A percentile compares a stretch with the other conserved stretches of the same genome.
Evolutionary conservation across 179 eudicot genomes (phyloP).

Genomic region (Amaranthus tricolor): DNA sequence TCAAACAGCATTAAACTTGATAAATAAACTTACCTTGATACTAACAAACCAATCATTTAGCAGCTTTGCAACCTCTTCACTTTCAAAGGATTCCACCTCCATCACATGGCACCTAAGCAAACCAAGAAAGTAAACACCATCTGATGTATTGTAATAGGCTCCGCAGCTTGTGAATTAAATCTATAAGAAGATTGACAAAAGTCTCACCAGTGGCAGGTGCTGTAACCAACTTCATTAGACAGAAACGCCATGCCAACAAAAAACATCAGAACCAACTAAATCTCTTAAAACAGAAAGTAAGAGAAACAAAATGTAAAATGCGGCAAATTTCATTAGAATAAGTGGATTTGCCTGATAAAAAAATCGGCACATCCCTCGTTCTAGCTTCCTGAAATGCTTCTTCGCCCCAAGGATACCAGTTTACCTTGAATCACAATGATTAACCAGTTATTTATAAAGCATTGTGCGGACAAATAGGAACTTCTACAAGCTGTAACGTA

Average conservation of each 20-base stretch:
- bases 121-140: background rate
- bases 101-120: conserved; percentile 93
- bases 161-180: background rate
- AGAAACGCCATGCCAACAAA: conserved; percentile 27
- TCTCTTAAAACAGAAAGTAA: conserved; percentile 14
- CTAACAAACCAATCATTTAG: conserved; percentile 96
- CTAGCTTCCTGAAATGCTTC: conserved; percentile 94
- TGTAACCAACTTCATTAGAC: conserved; percentile 76
- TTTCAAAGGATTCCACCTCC: conserved; percentile 98
- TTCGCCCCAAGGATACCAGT: conserved; percentile 99
- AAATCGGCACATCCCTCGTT: conserved; percentile 81
- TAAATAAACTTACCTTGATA: conserved; percentile 57
- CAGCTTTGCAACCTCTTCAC: conserved; percentile 80
- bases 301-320: background rate
- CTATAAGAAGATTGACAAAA: conserved; percentile 3
- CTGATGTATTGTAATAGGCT: background rate
- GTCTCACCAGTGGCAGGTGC: conserved; percentile 96
- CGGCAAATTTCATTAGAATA: background rate
- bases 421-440: conserved; percentile 48
- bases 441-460: background rate
- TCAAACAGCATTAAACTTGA: background rate
- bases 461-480: background rate
- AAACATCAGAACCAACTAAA: conserved; percentile 20
- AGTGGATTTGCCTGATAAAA: conserved; percentile 66
- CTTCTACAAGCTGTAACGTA: background rate